Conservation (phyloP, 805 yeast species). For the Clavispora carvajalis region DNA sequence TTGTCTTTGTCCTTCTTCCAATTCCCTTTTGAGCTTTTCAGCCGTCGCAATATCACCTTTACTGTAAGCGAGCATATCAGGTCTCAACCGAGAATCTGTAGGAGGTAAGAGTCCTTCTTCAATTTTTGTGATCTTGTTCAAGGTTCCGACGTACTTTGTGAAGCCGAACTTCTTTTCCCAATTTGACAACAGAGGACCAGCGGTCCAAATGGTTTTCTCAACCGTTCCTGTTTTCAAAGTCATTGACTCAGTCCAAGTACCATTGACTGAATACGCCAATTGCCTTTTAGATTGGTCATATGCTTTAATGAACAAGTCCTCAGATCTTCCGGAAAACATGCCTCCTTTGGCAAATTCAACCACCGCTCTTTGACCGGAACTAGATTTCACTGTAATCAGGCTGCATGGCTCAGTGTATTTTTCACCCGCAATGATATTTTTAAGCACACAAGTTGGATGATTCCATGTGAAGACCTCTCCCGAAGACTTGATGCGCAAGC, state of each 20-base stretch:
- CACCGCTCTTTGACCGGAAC: constrained; percentile 63
- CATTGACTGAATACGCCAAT: constrained; percentile 45
- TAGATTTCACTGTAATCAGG: constrained; percentile 57
- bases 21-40: constrained; percentile 56
- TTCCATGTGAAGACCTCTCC: constrained; percentile 78
- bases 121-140: constrained; percentile 72
- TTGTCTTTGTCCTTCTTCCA: constrained; percentile 78
- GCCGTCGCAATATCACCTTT: constrained; percentile 65
- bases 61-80: constrained; percentile 75
- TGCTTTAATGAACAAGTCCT: constrained; percentile 48
- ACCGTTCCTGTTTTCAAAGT: constrained; percentile 38
- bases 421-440: constrained; percentile 92
- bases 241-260: constrained; percentile 81
- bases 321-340: constrained; percentile 80
- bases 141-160: constrained; percentile 71
- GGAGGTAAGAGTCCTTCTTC: constrained; percentile 68
- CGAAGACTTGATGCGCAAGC: constrained; percentile 48
- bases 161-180: constrained; percentile 73
- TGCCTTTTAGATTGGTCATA: constrained; percentile 31
- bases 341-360: constrained; percentile 77
- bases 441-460: constrained; percentile 76
- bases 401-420: constrained; percentile 86
- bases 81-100: constrained; percentile 85
- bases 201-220: constrained; percentile 60
- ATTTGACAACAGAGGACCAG: constrained; percentile 57